Evolutionary conservation across 257 asterid genomes (phyloP), one percentile per base, ranked within the genome.

Genomic region (Verbena officinalis): DNA sequence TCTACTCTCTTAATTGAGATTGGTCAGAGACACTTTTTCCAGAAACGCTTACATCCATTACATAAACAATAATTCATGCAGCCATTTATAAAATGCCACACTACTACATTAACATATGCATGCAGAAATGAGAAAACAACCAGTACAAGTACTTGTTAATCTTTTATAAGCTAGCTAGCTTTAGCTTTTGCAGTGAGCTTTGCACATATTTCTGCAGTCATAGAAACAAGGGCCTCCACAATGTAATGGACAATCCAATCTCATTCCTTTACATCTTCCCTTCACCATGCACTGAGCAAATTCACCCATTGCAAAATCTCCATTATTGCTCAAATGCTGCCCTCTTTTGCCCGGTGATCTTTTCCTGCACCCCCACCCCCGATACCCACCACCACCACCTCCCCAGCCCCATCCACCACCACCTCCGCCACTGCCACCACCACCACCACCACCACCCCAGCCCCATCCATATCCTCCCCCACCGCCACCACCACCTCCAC

Each of bases 211-310:
- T 9, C 27, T 72, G 53, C 77, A 72, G 21, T 72, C 73, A 22
- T 72, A 72, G 40, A 65, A 14, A 22, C 77, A 72, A 42, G 69
- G 64, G 0, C 73, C 77, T 30, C 59, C 73, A 65, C 73, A 72
- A 31, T 59, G 62, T 10, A 58, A 59, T 39, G 77, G 77, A 19
- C 77, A 72, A 5, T 72, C 77, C 44, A 72, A 19, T 61, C 68
- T 72, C 77, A 72, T 72, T 38, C 73, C 77, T 14, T 8, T 44
- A 33, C 77, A 72, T 59, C 68, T 72, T 34, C 77, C 77, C 13
- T 17, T 59, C 21, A 33, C 23, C 54, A 49, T 72, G 64, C 77
- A 72, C 43, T 59, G 39, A 4, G 69, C 77, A 43, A 58, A 72
- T 51, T 72, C 77, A 34, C 72, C 71, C 27, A 14, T 65, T 44